phyloP scores from a whole-genome alignment of 106 monocot genomes.

The Dendrobium officinale region DNA sequence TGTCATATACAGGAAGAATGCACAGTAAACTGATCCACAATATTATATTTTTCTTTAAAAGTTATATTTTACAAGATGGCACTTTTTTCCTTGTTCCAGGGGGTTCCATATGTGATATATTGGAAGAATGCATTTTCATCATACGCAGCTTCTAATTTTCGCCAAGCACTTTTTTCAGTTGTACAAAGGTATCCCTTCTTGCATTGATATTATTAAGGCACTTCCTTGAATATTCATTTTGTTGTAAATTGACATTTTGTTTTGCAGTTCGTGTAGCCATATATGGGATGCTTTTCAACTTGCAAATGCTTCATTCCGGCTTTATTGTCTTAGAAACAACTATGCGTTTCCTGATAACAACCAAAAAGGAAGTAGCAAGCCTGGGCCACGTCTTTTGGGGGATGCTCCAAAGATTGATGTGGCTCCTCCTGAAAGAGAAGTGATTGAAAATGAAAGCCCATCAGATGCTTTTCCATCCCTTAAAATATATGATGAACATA shows the following conservation, averaged over 20 bases:
- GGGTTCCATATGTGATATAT: slow-evolving; percentile 81
- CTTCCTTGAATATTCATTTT: neutral
- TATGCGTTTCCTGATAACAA: slow-evolving; percentile 24
- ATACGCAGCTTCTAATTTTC: slow-evolving; percentile 67
- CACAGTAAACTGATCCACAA: neutral
- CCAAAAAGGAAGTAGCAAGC: slow-evolving; percentile 30
- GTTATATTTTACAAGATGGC: neutral
- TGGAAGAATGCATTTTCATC: slow-evolving; percentile 74
- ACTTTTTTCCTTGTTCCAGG: slow-evolving; percentile 31
- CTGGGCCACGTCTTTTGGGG: slow-evolving; percentile 63
- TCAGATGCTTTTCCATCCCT: slow-evolving; percentile 51
- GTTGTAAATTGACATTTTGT: slow-evolving; percentile 3
- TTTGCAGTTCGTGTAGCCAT: slow-evolving; percentile 72
- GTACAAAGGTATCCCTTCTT: slow-evolving; percentile 58
- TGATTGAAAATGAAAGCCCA: slow-evolving; percentile 22
- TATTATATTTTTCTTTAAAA: neutral
- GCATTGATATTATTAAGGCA: neutral
- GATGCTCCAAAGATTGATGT: slow-evolving; percentile 79
- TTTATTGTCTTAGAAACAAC: slow-evolving; percentile 58
- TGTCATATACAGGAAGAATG: neutral
- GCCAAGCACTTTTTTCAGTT: slow-evolving; percentile 72
- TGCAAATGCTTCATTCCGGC: slow-evolving; percentile 46
- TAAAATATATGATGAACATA: slow-evolving; percentile 72
- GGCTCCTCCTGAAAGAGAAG: slow-evolving; percentile 28
- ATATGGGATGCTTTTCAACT: slow-evolving; percentile 62